Conservation (phyloP, 495 filamentous ascomycete species). For the Amorphotheca resinae region DNA sequence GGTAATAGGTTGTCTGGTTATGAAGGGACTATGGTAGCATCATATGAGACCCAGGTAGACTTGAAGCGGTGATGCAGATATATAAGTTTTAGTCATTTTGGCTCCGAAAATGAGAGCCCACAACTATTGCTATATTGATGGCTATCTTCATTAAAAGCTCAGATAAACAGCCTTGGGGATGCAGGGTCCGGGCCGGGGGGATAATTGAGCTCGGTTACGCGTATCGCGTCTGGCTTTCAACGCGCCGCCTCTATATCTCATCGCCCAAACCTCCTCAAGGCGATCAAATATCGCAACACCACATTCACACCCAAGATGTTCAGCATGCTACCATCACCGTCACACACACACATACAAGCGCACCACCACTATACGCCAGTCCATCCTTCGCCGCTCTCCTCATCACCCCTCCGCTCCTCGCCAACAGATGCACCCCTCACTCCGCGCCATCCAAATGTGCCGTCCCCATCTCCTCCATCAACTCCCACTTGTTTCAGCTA, state of each 20-base stretch:
- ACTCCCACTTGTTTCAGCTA: not conserved
- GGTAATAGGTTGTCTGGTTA: not conserved
- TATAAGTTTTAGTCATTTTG: too few relatives aligned
- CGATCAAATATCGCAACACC: not conserved
- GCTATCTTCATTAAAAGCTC: too few relatives aligned
- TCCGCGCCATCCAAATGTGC: constrained; percentile 8
- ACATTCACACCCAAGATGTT: constrained; percentile 3
- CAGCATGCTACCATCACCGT: constrained; percentile 11
- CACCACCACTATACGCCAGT: constrained; percentile 8
- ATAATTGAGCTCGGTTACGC: too few relatives aligned
- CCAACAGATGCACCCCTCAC: constrained; percentile 1
- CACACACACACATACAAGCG: constrained; percentile 1
- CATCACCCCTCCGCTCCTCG: constrained; percentile 10
- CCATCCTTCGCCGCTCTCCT: constrained; percentile 15
- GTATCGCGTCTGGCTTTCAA: not conserved
- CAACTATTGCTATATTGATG: too few relatives aligned
- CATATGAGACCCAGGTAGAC: not conserved
- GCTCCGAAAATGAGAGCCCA: too few relatives aligned
- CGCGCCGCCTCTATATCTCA: not conserved
- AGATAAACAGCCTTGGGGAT: too few relatives aligned
- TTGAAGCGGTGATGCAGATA: not conserved
- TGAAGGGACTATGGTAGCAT: too few relatives aligned
- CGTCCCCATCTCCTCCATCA: not conserved
- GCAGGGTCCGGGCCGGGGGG: too few relatives aligned
- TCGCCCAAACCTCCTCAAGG: not conserved